phyloP scores from a whole-genome alignment of 257 asterid genomes.

The Primulina tabacum region DNA sequence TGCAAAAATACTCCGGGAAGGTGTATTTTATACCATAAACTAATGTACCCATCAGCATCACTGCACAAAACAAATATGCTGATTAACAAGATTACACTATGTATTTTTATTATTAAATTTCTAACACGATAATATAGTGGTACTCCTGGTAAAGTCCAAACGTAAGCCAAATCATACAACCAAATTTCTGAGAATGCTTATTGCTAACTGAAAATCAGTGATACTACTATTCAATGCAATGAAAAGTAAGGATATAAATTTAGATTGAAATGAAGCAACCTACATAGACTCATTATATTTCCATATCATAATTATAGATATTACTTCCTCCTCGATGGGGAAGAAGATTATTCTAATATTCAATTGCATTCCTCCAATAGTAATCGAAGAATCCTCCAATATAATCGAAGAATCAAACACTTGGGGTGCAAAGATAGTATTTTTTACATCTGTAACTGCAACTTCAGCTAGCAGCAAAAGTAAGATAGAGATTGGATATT shows the following conservation, averaged over 20 bases:
- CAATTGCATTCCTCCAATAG: neutral
- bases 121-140: neutral
- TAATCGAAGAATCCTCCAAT: neutral
- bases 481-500: neutral
- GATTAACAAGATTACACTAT: neutral
- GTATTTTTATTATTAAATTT: slow-evolving; percentile 1
- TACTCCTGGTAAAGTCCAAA: neutral
- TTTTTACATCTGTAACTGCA: neutral
- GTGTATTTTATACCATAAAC: slow-evolving; percentile 90
- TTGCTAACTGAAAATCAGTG: slow-evolving; percentile 9
- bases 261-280: neutral
- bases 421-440: neutral
- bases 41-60: slow-evolving; percentile 93
- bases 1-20: slow-evolving; percentile 81
- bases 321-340: neutral
- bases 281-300: neutral
- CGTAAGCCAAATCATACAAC: neutral
- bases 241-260: neutral
- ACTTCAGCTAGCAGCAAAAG: neutral
- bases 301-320: too few relatives aligned
- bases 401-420: slow-evolving; percentile 1
- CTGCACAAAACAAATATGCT: slow-evolving; percentile 45
- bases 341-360: neutral
- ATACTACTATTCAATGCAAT: neutral
- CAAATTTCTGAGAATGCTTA: neutral